phyloP scores from a whole-genome alignment of 179 eudicot species.

The Silene coronaria region DNA sequence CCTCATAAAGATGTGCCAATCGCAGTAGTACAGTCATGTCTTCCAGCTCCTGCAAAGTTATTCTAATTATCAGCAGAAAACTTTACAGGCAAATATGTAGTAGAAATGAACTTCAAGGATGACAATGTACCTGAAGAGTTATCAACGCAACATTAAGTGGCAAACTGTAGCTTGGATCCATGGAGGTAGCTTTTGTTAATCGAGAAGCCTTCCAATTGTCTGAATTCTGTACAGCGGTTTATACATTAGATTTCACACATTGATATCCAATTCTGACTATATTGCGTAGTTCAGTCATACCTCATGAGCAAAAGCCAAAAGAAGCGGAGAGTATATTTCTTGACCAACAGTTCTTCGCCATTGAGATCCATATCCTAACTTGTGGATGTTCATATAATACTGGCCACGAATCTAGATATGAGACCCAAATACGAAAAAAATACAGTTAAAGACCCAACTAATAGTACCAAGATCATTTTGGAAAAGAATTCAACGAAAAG shows the following conservation, averaged over 20 bases:
- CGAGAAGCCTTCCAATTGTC: constrained; percentile 60
- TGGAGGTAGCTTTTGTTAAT: constrained; percentile 39
- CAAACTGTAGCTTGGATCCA: constrained; percentile 64
- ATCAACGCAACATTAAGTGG: constrained; percentile 81
- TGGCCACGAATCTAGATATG: constrained; percentile 66
- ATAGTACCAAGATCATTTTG: no score
- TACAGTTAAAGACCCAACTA: no score
- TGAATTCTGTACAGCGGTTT: constrained; percentile 35
- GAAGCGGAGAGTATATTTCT: constrained; percentile 79
- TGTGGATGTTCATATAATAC: constrained; percentile 55
- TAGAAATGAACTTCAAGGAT: background rate
- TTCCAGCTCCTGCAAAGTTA: constrained; percentile 58
- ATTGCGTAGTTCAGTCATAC: constrained; percentile 26
- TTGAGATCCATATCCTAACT: constrained; percentile 57
- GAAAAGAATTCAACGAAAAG: no score
- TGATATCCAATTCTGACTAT: background rate
- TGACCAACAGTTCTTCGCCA: constrained; percentile 89
- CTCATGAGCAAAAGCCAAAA: constrained; percentile 78
- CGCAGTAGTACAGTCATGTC: constrained; percentile 70
- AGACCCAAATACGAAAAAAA: background rate
- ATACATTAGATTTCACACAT: background rate
- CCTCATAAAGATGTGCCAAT: constrained; percentile 88
- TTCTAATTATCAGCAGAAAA: constrained; percentile 6
- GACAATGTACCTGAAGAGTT: constrained; percentile 63
- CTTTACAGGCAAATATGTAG: background rate